Percentiles rank a stretch among this genome's conserved stretches.
Conservation (phyloP, 441 rosid genomes). For the Metrosideros polymorpha region DNA sequence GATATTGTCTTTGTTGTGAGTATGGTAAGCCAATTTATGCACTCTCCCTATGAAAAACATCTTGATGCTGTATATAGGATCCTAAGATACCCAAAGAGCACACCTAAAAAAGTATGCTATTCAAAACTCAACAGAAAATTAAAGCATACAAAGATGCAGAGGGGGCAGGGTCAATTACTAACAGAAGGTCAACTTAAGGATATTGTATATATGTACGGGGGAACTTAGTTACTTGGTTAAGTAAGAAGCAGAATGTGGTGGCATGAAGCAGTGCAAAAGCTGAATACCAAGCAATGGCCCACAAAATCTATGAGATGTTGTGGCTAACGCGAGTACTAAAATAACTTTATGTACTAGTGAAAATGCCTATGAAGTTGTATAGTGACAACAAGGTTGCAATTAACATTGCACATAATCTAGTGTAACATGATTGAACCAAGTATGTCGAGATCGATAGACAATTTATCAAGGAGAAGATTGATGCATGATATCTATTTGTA, state of each 20-base stretch:
- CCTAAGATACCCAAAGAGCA: background rate
- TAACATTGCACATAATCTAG: background rate
- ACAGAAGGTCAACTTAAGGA: background rate
- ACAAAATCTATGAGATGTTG: background rate
- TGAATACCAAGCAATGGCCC: background rate
- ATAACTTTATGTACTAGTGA: background rate
- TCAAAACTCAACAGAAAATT: background rate
- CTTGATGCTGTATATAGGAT: background rate
- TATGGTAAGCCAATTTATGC: background rate
- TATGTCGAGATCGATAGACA: background rate
- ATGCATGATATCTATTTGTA: background rate
- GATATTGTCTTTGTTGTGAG: background rate
- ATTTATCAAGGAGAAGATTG: background rate
- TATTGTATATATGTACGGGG: background rate
- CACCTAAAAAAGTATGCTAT: background rate
- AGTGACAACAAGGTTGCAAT: background rate
- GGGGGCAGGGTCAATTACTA: background rate
- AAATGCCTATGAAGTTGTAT: background rate
- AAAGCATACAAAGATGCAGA: background rate
- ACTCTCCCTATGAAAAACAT: background rate
- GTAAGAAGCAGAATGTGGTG: background rate
- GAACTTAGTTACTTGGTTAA: background rate
- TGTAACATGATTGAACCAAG: background rate
- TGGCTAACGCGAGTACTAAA: background rate
- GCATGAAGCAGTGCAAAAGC: background rate